These are phyloP conservation scores for Cydonia oblonga DNA, from an alignment of 331 rosid genomes.

Conservation along the genomic window DNA sequence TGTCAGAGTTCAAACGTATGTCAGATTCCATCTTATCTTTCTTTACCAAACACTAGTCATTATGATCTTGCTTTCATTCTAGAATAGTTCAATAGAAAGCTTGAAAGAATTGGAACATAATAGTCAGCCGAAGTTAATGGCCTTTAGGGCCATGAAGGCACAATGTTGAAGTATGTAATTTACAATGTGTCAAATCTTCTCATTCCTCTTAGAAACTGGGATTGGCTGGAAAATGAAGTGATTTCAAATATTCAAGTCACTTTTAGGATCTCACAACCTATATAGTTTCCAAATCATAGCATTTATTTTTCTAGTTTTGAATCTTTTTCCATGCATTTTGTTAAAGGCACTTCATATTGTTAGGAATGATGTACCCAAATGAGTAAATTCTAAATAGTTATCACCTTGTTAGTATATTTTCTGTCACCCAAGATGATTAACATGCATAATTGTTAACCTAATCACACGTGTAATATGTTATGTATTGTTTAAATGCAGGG, in stretches of 20 bases:
- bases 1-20: neutral
- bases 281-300: neutral
- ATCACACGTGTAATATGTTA: neutral
- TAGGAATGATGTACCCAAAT: neutral
- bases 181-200: neutral
- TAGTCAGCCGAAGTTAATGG: neutral
- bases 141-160: neutral
- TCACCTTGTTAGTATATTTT: neutral
- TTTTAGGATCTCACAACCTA: neutral
- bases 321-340: neutral
- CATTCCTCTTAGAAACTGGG: neutral
- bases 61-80: neutral
- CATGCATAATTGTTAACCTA: neutral
- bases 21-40: neutral
- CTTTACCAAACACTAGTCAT: neutral
- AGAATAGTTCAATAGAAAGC: neutral
- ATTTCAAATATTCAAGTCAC: neutral
- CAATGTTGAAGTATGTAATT: neutral
- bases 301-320: neutral
- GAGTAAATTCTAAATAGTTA: neutral
- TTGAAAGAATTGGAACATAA: neutral
- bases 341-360: neutral
- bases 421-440: neutral
- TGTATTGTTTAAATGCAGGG: slow-evolving; percentile 38
- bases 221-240: neutral